Conservation (phyloP, 805 yeast species). For the Candida orba region DNA sequence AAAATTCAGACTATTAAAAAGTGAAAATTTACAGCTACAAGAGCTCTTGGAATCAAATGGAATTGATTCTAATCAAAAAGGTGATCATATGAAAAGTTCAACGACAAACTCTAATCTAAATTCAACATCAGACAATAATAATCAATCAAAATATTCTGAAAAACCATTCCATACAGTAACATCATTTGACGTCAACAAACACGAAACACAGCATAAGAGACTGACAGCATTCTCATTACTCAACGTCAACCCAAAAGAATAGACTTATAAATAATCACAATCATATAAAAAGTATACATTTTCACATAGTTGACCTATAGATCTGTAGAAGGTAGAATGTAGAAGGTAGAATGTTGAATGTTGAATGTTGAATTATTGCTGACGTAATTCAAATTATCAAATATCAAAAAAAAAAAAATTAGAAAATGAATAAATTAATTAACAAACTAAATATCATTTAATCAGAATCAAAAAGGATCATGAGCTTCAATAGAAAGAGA, state of each 20-base stretch:
- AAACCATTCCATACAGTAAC: conserved; percentile 3
- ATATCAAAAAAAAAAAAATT: too few relatives aligned
- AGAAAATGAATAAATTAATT: neutral
- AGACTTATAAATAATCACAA: neutral
- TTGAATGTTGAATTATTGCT: too few relatives aligned
- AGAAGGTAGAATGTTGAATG: too few relatives aligned
- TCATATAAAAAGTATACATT: neutral
- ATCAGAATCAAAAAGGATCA: neutral
- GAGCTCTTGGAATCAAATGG: conserved; percentile 20
- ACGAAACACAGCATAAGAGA: conserved; percentile 3
- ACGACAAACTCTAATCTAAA: neutral
- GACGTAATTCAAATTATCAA: too few relatives aligned
- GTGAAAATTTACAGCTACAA: conserved; percentile 27
- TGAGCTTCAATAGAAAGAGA: conserved; percentile 24
- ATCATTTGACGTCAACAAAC: conserved; percentile 1
- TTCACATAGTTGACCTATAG: too few relatives aligned
- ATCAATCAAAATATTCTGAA: neutral
- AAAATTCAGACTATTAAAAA: conserved; percentile 23
- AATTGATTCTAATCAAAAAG: neutral
- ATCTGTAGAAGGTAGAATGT: too few relatives aligned
- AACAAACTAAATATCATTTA: neutral
- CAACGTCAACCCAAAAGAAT: conserved; percentile 6
- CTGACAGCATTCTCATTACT: conserved; percentile 10
- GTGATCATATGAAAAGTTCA: too few relatives aligned
- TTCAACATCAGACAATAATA: too few relatives aligned